Evolutionary conservation across 1,284 basidiomycete species (phyloP).

Genomic region (Ganoderma sinense): DNA sequence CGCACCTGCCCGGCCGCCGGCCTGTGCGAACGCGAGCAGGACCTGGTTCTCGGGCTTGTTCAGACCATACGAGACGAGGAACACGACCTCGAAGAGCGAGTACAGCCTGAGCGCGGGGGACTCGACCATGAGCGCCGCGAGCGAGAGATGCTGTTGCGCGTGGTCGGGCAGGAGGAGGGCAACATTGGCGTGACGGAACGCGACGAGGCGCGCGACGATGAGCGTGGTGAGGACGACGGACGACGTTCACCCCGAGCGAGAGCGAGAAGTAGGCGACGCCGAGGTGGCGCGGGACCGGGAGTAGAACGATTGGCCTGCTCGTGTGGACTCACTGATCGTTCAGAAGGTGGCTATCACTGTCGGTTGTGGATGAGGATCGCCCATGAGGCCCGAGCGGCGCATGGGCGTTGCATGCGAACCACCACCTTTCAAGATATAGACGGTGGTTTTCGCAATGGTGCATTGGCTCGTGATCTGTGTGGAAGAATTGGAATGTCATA

Average conservation of each 20-base stretch:
- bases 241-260: conserved; percentile 52
- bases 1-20: conserved; percentile 17
- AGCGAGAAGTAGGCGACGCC: conserved; percentile 47
- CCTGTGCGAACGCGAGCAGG: not conserved
- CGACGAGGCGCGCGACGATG: conserved; percentile 46
- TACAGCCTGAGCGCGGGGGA: conserved; percentile 51
- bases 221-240: conserved; percentile 51
- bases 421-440: too few species aligned
- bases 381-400: too few species aligned
- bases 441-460: too few species aligned
- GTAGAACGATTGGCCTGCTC: conserved; percentile 46
- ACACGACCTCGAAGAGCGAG: conserved; percentile 48
- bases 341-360: conserved; percentile 50
- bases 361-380: not conserved
- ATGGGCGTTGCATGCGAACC: too few species aligned
- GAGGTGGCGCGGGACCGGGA: conserved; percentile 45
- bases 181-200: conserved; percentile 42
- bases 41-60: conserved; percentile 12
- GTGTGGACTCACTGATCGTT: conserved; percentile 50
- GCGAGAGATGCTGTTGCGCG: conserved; percentile 45
- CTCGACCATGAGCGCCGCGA: conserved; percentile 50
- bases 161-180: conserved; percentile 41
- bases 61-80: conserved; percentile 50
- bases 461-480: too few species aligned
- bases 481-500: too few species aligned